Base-by-base conservation (phyloP, 306 rosid species). In the Vicia faba region DNA sequence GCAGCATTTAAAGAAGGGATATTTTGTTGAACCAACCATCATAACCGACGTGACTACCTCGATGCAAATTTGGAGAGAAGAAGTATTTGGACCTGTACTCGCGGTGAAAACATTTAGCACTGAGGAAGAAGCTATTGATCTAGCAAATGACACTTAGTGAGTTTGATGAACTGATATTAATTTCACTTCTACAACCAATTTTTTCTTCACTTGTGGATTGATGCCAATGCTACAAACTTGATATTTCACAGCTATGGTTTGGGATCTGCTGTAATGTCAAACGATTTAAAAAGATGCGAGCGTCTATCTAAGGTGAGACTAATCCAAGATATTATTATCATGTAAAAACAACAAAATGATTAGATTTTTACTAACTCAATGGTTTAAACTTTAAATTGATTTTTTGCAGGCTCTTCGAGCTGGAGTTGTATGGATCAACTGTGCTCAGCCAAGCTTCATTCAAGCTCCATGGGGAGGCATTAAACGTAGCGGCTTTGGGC, bases 381-480 rank as follows among this genome's bases (percentile, higher is more conserved):
- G 28, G 31, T 43, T 59, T 48, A 18, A 66, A 35, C 9, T 10
- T 60, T 60, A 18, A 12, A 19, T 51, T 72, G 65, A 61, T 61
- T 20, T 39, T 66, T 18, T 61, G 68, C 83, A 93, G 99, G 96
- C 90, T 67, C 25, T 93, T 64, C 87, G 83, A 75, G 88, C 95
- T 23, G 99, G 99, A 70, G 70, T 90, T 68, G 97, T 90, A n/a
- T 93, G 99, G 99, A 10, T 90, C 74, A 93, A 93, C 76, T 93
- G 99, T 71, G 91, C 99, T 46, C 99, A 93, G 68, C 99, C 99
- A 69, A 88, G 95, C 81, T 93, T 93, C 81, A 72, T 81, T 72
- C 99, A 93, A 80, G 99, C 97, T 39, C 99, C 99, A 18, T 93
- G 99, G 99, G 99, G 99, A 71, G 99, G 99, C 88, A 81, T 35